A percentile compares a stretch with the other conserved stretches of the same genome.
These are phyloP conservation scores for Cajanus cajan DNA, from an alignment of 306 rosid genomes.

Conservation along the genomic window DNA sequence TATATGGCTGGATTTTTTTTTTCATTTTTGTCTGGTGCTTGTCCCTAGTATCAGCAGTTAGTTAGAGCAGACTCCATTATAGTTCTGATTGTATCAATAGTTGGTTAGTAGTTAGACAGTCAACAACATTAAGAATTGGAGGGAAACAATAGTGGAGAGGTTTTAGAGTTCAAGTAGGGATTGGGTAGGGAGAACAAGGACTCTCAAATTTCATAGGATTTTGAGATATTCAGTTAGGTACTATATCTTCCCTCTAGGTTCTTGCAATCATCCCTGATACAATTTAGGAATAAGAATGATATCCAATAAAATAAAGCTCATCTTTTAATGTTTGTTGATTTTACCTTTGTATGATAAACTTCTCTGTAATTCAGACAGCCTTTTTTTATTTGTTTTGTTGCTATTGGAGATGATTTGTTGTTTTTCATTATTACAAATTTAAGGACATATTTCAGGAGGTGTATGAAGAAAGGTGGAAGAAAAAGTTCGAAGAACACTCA, in stretches of 20 bases:
- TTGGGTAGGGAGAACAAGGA: not conserved
- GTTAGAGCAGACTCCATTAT: not conserved
- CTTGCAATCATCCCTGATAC: not conserved
- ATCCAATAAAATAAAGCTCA: not conserved
- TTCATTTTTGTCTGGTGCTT: not conserved
- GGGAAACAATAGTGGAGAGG: not conserved
- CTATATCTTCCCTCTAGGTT: not conserved
- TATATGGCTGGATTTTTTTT: constrained; percentile 14
- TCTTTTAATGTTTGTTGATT: not conserved
- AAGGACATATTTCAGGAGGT: constrained; percentile 95
- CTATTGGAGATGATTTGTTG: constrained; percentile 24
- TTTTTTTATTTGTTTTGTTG: not conserved
- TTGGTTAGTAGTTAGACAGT: not conserved
- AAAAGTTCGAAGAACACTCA: constrained; percentile 77
- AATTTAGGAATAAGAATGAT: not conserved
- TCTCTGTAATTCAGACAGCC: not conserved
- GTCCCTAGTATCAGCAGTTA: not conserved
- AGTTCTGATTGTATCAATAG: not conserved
- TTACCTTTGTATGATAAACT: not conserved
- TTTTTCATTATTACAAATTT: constrained; percentile 55
- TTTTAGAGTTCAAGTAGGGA: not conserved
- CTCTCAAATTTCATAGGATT: not conserved
- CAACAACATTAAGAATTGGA: not conserved
- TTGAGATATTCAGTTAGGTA: not conserved
- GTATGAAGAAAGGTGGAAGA: constrained; percentile 83